Conservation (phyloP, 1,139 yeast genomes). For the Zhuliangozyma blackwelliae region DNA sequence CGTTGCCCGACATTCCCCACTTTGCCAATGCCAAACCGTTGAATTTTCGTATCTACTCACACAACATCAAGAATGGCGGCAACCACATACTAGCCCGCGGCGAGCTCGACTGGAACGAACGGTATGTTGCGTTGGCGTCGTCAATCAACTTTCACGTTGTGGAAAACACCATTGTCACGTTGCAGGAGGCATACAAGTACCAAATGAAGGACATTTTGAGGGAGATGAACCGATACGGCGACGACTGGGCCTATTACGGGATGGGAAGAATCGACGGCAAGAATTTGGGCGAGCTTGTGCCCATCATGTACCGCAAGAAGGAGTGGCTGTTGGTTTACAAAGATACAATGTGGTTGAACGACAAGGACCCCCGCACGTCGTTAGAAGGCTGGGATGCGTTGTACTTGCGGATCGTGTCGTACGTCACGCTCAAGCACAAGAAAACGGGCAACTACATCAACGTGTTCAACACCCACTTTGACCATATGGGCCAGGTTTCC, state of each 20-base stretch:
- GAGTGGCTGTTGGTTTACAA: constrained; percentile 31
- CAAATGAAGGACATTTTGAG: constrained; percentile 30
- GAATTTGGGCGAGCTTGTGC: constrained; percentile 32
- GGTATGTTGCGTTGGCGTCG: constrained; percentile 21
- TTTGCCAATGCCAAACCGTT: constrained; percentile 15
- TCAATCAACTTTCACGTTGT: constrained; percentile 26
- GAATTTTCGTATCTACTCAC: constrained; percentile 32
- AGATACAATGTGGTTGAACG: constrained; percentile 36
- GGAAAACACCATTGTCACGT: constrained; percentile 25
- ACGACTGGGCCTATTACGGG: constrained; percentile 30
- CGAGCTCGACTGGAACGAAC: constrained; percentile 27
- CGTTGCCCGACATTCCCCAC: constrained; percentile 14
- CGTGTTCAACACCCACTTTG: constrained; percentile 56
- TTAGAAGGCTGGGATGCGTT: constrained; percentile 55
- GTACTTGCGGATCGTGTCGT: constrained; percentile 42
- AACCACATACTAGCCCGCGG: constrained; percentile 23
- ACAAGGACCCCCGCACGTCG: constrained; percentile 21
- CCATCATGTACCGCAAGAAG: constrained; percentile 22
- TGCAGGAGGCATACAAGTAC: constrained; percentile 34
- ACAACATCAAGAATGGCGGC: constrained; percentile 36
- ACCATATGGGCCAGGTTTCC: constrained; percentile 48
- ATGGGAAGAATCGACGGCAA: constrained; percentile 33
- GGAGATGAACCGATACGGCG: constrained; percentile 23
- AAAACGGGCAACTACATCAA: constrained; percentile 27
- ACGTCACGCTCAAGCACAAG: constrained; percentile 34